phyloP scores from a whole-genome alignment of 192 early-diverging fungal species.

The Entomortierella beljakovae region DNA sequence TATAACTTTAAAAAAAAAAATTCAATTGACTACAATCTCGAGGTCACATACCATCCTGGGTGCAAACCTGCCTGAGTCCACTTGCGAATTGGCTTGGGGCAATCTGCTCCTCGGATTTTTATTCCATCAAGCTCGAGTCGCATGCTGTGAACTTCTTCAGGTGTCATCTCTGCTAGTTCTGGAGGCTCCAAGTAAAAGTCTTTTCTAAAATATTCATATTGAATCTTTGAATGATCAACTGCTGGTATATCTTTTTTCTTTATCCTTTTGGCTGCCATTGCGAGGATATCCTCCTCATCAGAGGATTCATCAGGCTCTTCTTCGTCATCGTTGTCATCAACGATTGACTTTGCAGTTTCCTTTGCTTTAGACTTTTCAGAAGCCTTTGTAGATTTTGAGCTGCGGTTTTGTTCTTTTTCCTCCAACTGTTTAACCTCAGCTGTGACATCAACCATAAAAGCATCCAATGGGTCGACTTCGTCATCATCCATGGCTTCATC shows the following conservation, averaged over 20 bases:
- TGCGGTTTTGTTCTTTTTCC: constrained; percentile 64
- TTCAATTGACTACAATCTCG: background rate
- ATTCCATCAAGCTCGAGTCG: constrained; percentile 91
- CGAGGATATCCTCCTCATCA: constrained; percentile 79
- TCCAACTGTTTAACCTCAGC: constrained; percentile 77
- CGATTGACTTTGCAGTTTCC: constrained; percentile 2
- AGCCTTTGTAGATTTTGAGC: constrained; percentile 38
- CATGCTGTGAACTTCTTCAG: constrained; percentile 85
- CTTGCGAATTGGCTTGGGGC: constrained; percentile 93
- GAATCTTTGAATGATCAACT: constrained; percentile 87
- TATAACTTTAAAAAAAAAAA: constrained; percentile 2
- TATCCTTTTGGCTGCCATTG: constrained; percentile 83
- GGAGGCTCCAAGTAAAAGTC: constrained; percentile 97
- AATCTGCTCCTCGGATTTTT: constrained; percentile 88
- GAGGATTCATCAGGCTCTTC: constrained; percentile 65
- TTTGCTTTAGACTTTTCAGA: constrained; percentile 11
- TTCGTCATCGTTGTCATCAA: constrained; percentile 57
- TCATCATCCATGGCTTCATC: constrained; percentile 57
- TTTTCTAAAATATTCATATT: constrained; percentile 90
- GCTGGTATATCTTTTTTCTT: constrained; percentile 92
- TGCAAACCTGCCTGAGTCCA: constrained; percentile 99
- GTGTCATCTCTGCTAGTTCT: constrained; percentile 84
- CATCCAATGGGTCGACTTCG: constrained; percentile 81
- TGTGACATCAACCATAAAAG: constrained; percentile 89
- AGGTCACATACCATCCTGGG: constrained; percentile 62